These are phyloP conservation scores for Mycosarcoma maydis DNA, from an alignment of 1,284 basidiomycete species.

Conservation along the genomic window DNA sequence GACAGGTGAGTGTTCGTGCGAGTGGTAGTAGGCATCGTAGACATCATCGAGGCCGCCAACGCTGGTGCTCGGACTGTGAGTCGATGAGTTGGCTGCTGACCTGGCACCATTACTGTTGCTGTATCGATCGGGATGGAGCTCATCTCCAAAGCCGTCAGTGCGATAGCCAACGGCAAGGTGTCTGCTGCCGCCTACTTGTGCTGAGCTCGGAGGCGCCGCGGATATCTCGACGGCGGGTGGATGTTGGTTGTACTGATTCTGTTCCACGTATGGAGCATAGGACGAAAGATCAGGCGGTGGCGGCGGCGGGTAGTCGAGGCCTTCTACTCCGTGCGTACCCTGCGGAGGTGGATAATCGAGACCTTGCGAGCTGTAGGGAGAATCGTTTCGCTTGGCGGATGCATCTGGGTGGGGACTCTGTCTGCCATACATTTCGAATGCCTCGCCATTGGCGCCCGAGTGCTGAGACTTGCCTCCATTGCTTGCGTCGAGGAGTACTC, in stretches of 20 bases:
- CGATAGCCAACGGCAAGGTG: slow-evolving; percentile 26
- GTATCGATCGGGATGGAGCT: slow-evolving; percentile 31
- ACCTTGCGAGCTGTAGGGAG: slow-evolving; percentile 19
- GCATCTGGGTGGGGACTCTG: slow-evolving; percentile 16
- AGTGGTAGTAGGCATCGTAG: slow-evolving; percentile 47
- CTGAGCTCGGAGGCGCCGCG: slow-evolving; percentile 9
- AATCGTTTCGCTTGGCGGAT: slow-evolving; percentile 9
- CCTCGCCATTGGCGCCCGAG: neutral
- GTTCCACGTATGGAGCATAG: slow-evolving; percentile 28
- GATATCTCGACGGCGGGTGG: slow-evolving; percentile 19
- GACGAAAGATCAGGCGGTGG: slow-evolving; percentile 32
- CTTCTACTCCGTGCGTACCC: slow-evolving; percentile 36
- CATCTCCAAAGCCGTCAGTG: slow-evolving; percentile 38
- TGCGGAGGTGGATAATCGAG: slow-evolving; percentile 48
- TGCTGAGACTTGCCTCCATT: slow-evolving; percentile 28
- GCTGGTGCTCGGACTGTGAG: slow-evolving; percentile 22
- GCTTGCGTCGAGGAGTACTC: slow-evolving; percentile 30
- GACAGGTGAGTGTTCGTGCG: slow-evolving; percentile 21
- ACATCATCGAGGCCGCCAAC: slow-evolving; percentile 34
- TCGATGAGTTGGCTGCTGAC: slow-evolving; percentile 18
- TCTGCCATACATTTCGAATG: slow-evolving; percentile 21
- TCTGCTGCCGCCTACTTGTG: slow-evolving; percentile 5
- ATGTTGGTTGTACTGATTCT: slow-evolving; percentile 3
- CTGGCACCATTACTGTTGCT: slow-evolving; percentile 22
- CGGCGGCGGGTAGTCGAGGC: slow-evolving; percentile 43